phyloP scores from a whole-genome alignment of 2,329 filamentous ascomycete species.

The Curvularia sp. region DNA sequence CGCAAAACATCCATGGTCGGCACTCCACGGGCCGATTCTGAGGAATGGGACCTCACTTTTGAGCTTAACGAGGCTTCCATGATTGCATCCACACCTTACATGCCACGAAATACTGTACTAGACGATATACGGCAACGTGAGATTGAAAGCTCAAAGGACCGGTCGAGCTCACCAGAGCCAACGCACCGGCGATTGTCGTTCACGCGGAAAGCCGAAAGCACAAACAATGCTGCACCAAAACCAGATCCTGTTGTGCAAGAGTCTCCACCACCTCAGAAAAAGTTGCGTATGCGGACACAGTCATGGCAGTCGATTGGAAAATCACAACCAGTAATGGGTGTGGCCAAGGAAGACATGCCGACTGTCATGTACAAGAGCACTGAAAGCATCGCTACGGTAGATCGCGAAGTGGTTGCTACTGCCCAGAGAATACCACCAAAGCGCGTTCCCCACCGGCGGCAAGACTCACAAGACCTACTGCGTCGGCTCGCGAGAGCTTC shows the following conservation, averaged over 20 bases:
- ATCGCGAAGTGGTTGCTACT: constrained; percentile 35
- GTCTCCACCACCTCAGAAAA: constrained; percentile 18
- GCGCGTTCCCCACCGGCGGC: constrained; percentile 42
- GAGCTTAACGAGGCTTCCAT: constrained; percentile 56
- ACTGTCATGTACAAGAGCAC: constrained; percentile 44
- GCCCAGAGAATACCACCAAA: constrained; percentile 33
- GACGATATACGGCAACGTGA: constrained; percentile 55
- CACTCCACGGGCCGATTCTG: constrained; percentile 35
- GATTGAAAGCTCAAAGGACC: constrained; percentile 49
- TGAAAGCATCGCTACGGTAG: constrained; percentile 43
- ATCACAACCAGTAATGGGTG: constrained; percentile 35
- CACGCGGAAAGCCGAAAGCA: constrained; percentile 13
- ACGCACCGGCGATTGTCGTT: constrained; percentile 27
- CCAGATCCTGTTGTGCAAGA: constrained; percentile 14
- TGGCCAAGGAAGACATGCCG: constrained; percentile 42
- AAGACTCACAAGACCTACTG: constrained; percentile 56
- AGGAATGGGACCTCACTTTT: constrained; percentile 49
- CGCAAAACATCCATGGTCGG: constrained; percentile 40
- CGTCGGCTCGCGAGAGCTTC: constrained; percentile 55
- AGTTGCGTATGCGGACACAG: constrained; percentile 33
- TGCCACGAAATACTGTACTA: constrained; percentile 51
- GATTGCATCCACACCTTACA: constrained; percentile 57
- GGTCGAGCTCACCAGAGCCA: constrained; percentile 42
- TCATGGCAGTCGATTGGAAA: constrained; percentile 43
- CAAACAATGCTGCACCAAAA: constrained; percentile 11